These are phyloP conservation scores for Mucor mucedo DNA, from an alignment of 371 early-diverging fungal species.

Conservation along the genomic window DNA sequence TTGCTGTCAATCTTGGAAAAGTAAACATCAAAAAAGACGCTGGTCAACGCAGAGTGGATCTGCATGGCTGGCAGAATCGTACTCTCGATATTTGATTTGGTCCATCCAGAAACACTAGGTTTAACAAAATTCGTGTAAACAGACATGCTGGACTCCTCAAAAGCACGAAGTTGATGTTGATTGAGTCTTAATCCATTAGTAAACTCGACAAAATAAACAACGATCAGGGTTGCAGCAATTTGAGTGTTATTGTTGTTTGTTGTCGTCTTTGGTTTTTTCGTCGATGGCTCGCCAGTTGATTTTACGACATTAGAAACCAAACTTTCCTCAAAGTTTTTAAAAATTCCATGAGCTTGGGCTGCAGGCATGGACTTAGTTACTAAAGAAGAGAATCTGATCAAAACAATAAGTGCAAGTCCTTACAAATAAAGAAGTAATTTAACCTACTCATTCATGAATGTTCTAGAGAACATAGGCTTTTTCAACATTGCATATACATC, in stretches of 20 bases:
- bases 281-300: constrained; percentile 27
- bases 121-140: constrained; percentile 35
- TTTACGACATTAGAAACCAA: constrained; percentile 13
- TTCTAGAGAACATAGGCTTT: constrained; percentile 52
- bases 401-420: not conserved
- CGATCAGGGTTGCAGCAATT: constrained; percentile 29
- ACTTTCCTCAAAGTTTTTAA: constrained; percentile 43
- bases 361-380: constrained; percentile 50
- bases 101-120: constrained; percentile 26
- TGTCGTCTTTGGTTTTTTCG: constrained; percentile 42
- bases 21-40: constrained; percentile 49
- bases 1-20: constrained; percentile 27
- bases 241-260: not conserved
- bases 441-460: constrained; percentile 53
- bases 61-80: constrained; percentile 52
- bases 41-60: constrained; percentile 53
- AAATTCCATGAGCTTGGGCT: constrained; percentile 48
- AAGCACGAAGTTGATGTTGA: constrained; percentile 41
- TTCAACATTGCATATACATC: constrained; percentile 27
- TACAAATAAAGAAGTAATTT: not conserved
- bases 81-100: constrained; percentile 9
- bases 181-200: constrained; percentile 48
- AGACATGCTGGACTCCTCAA: constrained; percentile 14
- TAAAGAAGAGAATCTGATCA: constrained; percentile 32
- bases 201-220: constrained; percentile 48